Base-by-base conservation (phyloP, 805 yeast genomes). In the Spathaspora passalidarum region DNA sequence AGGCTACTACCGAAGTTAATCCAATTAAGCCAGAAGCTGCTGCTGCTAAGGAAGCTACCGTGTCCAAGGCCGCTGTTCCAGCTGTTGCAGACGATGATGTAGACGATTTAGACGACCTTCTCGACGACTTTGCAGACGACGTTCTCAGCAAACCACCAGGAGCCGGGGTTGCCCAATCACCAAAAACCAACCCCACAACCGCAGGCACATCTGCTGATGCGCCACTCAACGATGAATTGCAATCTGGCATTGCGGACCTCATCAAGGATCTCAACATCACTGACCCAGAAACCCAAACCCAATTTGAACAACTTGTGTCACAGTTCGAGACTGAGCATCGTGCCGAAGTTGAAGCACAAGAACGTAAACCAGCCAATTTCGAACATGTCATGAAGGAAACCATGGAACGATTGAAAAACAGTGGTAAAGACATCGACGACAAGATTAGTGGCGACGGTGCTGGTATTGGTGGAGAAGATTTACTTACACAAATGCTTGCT, bases 41-140 rank as follows among this genome's bases (percentile, higher is more conserved):
- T 29, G 14, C 14, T 29, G 16, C 34, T 11, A 13, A 29, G n/a
- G n/a, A n/a, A n/a, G n/a, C n/a, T 29, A 13, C 16, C n/a, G 16
- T n/a, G n/a, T n/a, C 34, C 16, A 13, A 14, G 4, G 17, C 14
- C 4, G 7, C 5, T 13, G 34, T 13, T 13, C 4, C 34, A 3
- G 17, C 34, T 29, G 14, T 2, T 25, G 35, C 45, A 22, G 42
- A 55, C 32, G 73, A 65, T 10, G 76, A 84, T 43, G 68, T 80
- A 43, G 88, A 84, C 56, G 95, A 88, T 54, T 75, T 88, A 50
- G 96, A 88, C 54, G 96, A 88, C 56, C 73, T 88, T 49, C 72
- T 92, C 43, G 96, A 90, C 58, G 97, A 90, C 51, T 86, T 86
- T 60, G 88, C 84, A 36, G 88, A 83, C 49, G 88, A 82, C 47